A percentile compares a stretch with the other conserved stretches of the same genome.
phyloP scores from a whole-genome alignment of 441 rosid species.

The Lepidium campestre region DNA sequence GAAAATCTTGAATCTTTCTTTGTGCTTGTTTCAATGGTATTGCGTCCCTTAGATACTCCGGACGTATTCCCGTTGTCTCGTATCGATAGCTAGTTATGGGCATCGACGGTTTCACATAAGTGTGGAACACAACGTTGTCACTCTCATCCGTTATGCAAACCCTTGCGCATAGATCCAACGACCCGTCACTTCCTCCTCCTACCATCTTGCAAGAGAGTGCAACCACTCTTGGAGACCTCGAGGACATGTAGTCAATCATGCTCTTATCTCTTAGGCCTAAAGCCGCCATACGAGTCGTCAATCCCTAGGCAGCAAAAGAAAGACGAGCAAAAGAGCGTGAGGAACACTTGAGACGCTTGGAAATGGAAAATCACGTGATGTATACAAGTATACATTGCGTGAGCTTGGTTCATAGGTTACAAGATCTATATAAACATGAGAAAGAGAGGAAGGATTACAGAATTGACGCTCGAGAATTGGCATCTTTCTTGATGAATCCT shows the following conservation, averaged over 20 bases:
- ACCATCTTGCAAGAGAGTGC: slow-evolving; percentile 88
- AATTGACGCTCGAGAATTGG: slow-evolving; percentile 37
- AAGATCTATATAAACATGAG: neutral
- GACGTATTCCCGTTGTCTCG: slow-evolving; percentile 75
- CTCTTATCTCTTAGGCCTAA: slow-evolving; percentile 57
- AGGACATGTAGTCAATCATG: slow-evolving; percentile 34
- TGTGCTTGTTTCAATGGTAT: slow-evolving; percentile 64
- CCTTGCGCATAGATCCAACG: slow-evolving; percentile 69
- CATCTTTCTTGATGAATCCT: slow-evolving; percentile 77
- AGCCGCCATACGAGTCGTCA: slow-evolving; percentile 47
- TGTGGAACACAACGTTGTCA: slow-evolving; percentile 66
- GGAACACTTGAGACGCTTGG: no score
- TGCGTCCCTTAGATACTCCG: slow-evolving; percentile 66
- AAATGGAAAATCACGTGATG: neutral
- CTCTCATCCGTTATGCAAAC: slow-evolving; percentile 71
- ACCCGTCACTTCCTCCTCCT: slow-evolving; percentile 89
- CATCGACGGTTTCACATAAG: slow-evolving; percentile 67
- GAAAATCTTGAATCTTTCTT: slow-evolving; percentile 75
- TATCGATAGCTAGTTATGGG: slow-evolving; percentile 75
- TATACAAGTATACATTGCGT: neutral
- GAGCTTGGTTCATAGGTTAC: neutral
- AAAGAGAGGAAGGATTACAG: slow-evolving; percentile 32
- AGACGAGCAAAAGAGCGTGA: no score
- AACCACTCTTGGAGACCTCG: slow-evolving; percentile 54
- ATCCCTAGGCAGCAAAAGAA: no score